Conservation (phyloP, 23 red algal species). For the Agarophyton chilense region DNA sequence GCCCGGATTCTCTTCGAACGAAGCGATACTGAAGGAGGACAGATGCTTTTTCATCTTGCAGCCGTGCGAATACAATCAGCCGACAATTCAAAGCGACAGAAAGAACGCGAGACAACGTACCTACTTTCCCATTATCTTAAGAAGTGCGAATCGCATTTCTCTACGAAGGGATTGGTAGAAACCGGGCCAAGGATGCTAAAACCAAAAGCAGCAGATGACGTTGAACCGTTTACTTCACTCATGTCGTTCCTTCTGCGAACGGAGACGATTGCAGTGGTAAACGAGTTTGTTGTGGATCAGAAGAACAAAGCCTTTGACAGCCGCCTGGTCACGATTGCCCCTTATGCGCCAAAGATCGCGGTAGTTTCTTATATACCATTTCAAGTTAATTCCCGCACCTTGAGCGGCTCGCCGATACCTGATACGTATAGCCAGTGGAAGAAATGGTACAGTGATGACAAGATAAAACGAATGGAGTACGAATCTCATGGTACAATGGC, state of each 20-base stretch:
- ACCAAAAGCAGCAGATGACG: background rate
- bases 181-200: background rate
- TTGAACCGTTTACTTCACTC: background rate
- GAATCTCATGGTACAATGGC: background rate
- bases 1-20: constrained; percentile 6
- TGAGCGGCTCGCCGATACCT: background rate
- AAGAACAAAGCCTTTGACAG: background rate
- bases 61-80: background rate
- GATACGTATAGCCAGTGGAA: background rate
- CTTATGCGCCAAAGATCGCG: background rate
- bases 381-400: background rate
- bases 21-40: background rate
- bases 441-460: background rate
- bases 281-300: background rate
- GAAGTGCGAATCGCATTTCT: background rate
- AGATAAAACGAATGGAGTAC: background rate
- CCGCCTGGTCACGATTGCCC: background rate
- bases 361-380: background rate
- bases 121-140: constrained; percentile 19
- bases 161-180: background rate
- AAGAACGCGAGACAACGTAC: background rate
- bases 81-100: background rate
- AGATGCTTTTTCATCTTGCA: background rate
- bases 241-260: background rate
- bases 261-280: background rate